Evolutionary conservation across 495 filamentous ascomycete genomes (phyloP).

Genomic region (Penicillium roqueforti): DNA sequence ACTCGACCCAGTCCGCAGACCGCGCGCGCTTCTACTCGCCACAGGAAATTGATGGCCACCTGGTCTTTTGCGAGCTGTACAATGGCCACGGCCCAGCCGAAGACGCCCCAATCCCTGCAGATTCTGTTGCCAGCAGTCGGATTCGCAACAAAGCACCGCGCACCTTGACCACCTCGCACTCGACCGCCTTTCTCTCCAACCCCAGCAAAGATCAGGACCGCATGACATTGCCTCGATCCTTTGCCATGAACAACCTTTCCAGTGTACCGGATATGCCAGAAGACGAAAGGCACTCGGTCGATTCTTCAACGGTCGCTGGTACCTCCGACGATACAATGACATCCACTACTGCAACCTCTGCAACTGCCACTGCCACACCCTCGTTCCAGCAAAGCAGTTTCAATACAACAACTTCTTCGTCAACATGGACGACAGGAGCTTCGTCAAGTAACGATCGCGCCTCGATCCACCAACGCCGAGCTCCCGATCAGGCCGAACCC

Average conservation of each 20-base stretch:
- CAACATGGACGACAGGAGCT: conserved; percentile 27
- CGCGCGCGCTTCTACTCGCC: conserved; percentile 71
- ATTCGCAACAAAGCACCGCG: conserved; percentile 27
- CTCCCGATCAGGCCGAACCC: conserved; percentile 21
- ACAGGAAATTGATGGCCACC: conserved; percentile 68
- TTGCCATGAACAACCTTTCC: conserved; percentile 40
- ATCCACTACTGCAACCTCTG: conserved; percentile 40
- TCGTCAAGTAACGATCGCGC: conserved; percentile 42
- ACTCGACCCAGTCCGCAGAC: conserved; percentile 74
- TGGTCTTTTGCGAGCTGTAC: conserved; percentile 76
- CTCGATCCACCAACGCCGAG: conserved; percentile 35
- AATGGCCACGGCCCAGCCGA: conserved; percentile 62
- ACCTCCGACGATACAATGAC: conserved; percentile 58
- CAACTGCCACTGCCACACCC: conserved; percentile 19
- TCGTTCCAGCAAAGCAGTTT: conserved; percentile 29
- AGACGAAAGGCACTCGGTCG: conserved; percentile 29
- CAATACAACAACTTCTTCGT: not conserved
- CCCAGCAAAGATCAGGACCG: conserved; percentile 31
- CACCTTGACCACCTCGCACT: conserved; percentile 37
- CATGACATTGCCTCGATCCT: conserved; percentile 45
- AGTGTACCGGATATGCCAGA: conserved; percentile 23
- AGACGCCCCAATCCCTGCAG: conserved; percentile 57
- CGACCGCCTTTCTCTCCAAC: conserved; percentile 35
- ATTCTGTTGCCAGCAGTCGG: conserved; percentile 31
- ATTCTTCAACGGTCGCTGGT: conserved; percentile 30